Conservation (phyloP, 2,329 filamentous ascomycete species). For the Aureobasidium leucospermi region DNA sequence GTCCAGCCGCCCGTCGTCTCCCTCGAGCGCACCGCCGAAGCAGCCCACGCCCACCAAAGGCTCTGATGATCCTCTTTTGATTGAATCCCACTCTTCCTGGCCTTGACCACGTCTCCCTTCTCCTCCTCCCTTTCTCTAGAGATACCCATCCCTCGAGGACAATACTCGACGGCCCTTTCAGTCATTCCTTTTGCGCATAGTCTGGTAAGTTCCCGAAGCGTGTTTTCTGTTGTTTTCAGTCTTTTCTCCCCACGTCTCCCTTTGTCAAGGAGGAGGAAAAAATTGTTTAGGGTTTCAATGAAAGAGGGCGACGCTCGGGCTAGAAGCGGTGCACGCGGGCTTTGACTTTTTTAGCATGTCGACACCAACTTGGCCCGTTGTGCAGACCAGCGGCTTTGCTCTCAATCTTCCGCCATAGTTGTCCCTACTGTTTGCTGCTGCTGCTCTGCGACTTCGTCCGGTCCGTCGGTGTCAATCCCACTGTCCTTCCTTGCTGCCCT, state of each 20-base stretch:
- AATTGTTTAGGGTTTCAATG: conserved; percentile 8
- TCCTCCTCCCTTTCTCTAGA: neutral
- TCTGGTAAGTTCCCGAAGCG: neutral
- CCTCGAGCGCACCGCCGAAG: conserved; percentile 5
- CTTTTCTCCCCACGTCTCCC: neutral
- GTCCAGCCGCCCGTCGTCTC: conserved; percentile 1
- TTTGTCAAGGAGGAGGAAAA: neutral
- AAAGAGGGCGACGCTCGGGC: conserved; percentile 13
- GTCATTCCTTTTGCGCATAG: conserved; percentile 9
- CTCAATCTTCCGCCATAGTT: conserved; percentile 10
- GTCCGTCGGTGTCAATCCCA: conserved; percentile 5
- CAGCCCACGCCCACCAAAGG: conserved; percentile 8
- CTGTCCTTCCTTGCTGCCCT: conserved; percentile 2
- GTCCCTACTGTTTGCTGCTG: conserved; percentile 9
- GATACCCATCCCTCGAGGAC: neutral
- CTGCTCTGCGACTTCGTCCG: neutral
- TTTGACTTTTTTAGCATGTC: conserved; percentile 14
- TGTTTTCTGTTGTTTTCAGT: neutral
- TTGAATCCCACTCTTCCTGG: conserved; percentile 9
- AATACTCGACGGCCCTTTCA: neutral
- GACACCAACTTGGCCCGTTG: conserved; percentile 9
- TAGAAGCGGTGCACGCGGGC: conserved; percentile 11
- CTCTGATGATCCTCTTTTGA: conserved; percentile 10
- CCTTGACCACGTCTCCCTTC: conserved; percentile 6
- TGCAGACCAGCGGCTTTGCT: conserved; percentile 7